Base-by-base conservation (phyloP, 2,329 filamentous ascomycete genomes). In the Ceratocystis alfenasii region DNA sequence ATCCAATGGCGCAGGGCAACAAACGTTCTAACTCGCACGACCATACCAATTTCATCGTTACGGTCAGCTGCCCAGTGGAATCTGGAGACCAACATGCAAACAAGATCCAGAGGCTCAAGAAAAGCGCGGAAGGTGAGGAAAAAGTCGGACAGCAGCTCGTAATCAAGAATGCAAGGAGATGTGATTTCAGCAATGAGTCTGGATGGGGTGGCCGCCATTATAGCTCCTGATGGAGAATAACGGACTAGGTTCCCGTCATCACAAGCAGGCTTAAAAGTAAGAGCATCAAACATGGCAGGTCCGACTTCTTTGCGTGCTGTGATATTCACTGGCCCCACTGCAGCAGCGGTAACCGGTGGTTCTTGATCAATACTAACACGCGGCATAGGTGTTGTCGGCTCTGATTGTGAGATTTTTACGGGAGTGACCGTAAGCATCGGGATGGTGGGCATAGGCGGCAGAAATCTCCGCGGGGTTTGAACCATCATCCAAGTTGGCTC, bases 1-100 rank as follows among this genome's bases (percentile, higher is more conserved):
- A 97, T 92, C 94, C 94, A 99, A 75, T 99, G 94, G 66, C 94
- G 86, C 57, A 97, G 81, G 6, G 94, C 94, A 30, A 96, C 94
- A 77, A 97, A 99, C 0, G 92, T 95, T 53, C 94, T 85, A 17
- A 99, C 95, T 62, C 93, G 85, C n/a, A 96, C 94, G 64, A 99
- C 90, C 73, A 91, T 89, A 48, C 94, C 94, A 66, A 87, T 85
- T 73, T 96, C 90, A 72, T 95, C 90, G 60, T 83, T 78, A 65
- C 89, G 83, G 61, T 83, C 83, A 62, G 96, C 80, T 0, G 94
- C 91, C 94, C 94, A 99, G 70, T 86, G 82, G 64, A 99, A 77
- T 20, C 94, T 85, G 1, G 92, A 87, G 69, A 97, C 81, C 17
- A 99, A 80, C 80, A 96, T 90, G 60, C 86, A 85, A 25, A 96